Conservation (phyloP, 139 green algal species). For the Eudorina sp. region DNA sequence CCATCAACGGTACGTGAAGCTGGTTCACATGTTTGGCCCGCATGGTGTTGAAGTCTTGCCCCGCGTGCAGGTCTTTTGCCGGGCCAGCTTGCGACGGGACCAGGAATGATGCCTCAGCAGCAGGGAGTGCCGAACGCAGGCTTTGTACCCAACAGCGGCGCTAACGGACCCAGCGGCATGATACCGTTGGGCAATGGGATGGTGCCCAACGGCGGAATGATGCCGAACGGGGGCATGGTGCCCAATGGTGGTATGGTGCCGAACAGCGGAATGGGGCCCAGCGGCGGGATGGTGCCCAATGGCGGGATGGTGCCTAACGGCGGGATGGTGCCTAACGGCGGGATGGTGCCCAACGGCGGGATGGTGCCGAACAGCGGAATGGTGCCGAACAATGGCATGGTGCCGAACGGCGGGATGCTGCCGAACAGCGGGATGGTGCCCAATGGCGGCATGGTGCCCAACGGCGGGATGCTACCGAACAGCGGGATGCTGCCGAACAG, state of each 20-base stretch:
- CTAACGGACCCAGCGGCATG: constrained; percentile 1
- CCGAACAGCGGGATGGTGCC: constrained; percentile 19
- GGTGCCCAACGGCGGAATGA: constrained; percentile 16
- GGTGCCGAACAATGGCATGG: background rate
- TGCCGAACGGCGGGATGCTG: constrained; percentile 5
- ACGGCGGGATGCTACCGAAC: constrained; percentile 20
- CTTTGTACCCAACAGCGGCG: constrained; percentile 2
- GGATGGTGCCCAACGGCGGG: constrained; percentile 27
- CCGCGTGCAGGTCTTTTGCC: constrained; percentile 5
- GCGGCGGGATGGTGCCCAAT: constrained; percentile 5
- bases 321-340: background rate
- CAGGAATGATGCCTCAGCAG: constrained; percentile 41
- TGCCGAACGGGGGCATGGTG: constrained; percentile 27
- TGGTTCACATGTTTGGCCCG: background rate
- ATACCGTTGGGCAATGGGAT: constrained; percentile 34
- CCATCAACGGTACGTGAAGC: constrained; percentile 28
- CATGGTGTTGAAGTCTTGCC: too few relatives aligned
- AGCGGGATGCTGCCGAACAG: background rate
- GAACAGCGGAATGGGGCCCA: constrained; percentile 14
- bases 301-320: constrained; percentile 1
- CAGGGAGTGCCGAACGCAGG: constrained; percentile 18
- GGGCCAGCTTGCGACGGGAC: constrained; percentile 10
- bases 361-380: constrained; percentile 6
- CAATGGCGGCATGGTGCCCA: background rate
- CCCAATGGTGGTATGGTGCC: background rate